phyloP scores from a whole-genome alignment of 2,329 filamentous ascomycete genomes.

The Stagonosporopsis vannaccii region DNA sequence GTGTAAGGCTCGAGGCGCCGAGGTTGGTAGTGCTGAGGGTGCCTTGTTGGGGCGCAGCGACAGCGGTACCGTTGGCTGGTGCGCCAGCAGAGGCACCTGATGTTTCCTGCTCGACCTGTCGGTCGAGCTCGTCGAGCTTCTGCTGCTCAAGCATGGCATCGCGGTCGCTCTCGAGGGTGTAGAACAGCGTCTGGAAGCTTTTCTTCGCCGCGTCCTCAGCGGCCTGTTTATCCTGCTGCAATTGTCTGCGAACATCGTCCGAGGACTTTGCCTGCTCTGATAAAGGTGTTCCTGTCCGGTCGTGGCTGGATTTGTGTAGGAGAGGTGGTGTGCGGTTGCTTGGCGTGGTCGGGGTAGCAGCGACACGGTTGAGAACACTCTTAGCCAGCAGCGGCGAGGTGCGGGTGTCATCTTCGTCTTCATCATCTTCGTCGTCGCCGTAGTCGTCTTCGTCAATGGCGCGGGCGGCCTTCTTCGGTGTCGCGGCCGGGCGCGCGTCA shows the following conservation, averaged over 20 bases:
- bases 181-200: slow-evolving; percentile 92
- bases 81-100: slow-evolving; percentile 63
- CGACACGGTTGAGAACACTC: slow-evolving; percentile 60
- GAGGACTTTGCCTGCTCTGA: slow-evolving; percentile 70
- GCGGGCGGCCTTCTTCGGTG: slow-evolving; percentile 76
- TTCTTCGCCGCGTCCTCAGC: slow-evolving; percentile 88
- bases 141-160: slow-evolving; percentile 98
- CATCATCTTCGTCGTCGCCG: slow-evolving; percentile 74
- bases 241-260: slow-evolving; percentile 89
- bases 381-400: slow-evolving; percentile 60
- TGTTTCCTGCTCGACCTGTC: slow-evolving; percentile 95
- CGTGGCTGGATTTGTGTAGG: slow-evolving; percentile 67
- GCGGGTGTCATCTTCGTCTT: slow-evolving; percentile 52
- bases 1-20: slow-evolving; percentile 90
- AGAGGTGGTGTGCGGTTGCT: slow-evolving; percentile 71
- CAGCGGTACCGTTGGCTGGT: slow-evolving; percentile 59
- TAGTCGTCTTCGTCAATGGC: slow-evolving; percentile 86
- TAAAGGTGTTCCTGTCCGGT: slow-evolving; percentile 63
- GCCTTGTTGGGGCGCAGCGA: slow-evolving; percentile 73
- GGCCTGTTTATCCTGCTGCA: slow-evolving; percentile 90
- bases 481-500: slow-evolving; percentile 56
- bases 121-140: slow-evolving; percentile 93
- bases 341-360: slow-evolving; percentile 68
- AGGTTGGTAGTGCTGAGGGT: slow-evolving; percentile 93
- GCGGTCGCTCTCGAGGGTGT: slow-evolving; percentile 92